A percentile compares a stretch with the other conserved stretches of the same genome.
Conservation (phyloP, 2,329 filamentous ascomycete species). For the Neofusicoccum parvum region DNA sequence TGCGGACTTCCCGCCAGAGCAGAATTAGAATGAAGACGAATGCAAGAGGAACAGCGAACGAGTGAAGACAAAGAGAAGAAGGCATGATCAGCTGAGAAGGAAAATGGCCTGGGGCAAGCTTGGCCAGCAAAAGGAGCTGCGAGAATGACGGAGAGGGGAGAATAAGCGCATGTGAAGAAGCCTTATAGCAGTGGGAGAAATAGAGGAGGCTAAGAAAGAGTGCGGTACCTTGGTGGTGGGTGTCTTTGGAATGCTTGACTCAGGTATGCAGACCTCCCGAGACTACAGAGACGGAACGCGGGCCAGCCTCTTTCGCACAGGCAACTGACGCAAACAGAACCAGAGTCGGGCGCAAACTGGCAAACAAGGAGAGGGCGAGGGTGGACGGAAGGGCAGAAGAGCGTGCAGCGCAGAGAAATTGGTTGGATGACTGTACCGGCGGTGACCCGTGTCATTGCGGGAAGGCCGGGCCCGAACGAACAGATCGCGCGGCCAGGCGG, state of each 20-base stretch:
- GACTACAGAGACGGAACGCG: conserved; percentile 2
- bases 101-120: background rate
- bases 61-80: conserved; percentile 4
- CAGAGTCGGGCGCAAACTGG: background rate
- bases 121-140: background rate
- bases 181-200: conserved; percentile 8
- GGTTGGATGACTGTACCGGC: conserved; percentile 13
- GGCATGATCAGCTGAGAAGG: conserved; percentile 9
- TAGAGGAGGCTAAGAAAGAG: conserved; percentile 13
- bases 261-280: background rate
- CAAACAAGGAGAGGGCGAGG: background rate
- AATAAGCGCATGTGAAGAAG: background rate
- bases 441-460: background rate
- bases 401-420: background rate
- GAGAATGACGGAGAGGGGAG: no score
- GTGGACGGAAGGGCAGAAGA: background rate
- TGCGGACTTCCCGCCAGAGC: conserved; percentile 12
- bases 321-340: background rate
- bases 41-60: conserved; percentile 16
- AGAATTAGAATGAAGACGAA: conserved; percentile 17
- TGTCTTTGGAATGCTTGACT: conserved; percentile 19
- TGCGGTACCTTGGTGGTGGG: conserved; percentile 15
- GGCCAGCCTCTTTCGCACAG: background rate
- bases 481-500: background rate
- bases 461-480: background rate